These are phyloP conservation scores for Cordyceps cicadae DNA, from an alignment of 2,329 filamentous ascomycete genomes.

Conservation along the genomic window DNA sequence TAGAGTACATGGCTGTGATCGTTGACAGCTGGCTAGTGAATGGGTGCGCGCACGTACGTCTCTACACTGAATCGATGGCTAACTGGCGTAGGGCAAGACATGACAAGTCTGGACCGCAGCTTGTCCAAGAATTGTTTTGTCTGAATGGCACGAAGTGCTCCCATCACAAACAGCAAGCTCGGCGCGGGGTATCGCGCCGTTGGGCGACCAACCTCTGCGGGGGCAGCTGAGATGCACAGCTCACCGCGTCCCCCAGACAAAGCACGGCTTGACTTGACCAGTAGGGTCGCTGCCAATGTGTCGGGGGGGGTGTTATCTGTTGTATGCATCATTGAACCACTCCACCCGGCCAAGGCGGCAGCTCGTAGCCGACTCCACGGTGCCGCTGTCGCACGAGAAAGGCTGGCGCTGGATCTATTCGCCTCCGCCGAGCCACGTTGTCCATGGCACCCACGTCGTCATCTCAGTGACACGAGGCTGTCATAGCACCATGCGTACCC, in stretches of 20 bases:
- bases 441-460: background rate
- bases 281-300: background rate
- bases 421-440: background rate
- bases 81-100: no score
- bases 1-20: no score
- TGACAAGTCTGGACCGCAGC: no score
- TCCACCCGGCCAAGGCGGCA: constrained; percentile 3
- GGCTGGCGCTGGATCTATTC: background rate
- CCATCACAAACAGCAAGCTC: background rate
- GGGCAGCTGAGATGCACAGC: background rate
- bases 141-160: background rate
- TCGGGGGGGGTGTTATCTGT: background rate
- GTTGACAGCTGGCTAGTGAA: no score
- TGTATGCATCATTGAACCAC: background rate
- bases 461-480: background rate
- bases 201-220: background rate
- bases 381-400: background rate
- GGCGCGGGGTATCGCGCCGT: background rate
- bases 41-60: no score
- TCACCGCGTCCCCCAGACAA: background rate
- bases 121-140: no score
- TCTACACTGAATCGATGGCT: no score
- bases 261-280: background rate
- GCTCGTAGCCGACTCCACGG: background rate
- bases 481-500: background rate